A percentile compares a stretch with the other conserved stretches of the same genome.
These are phyloP conservation scores for Prunella vulgaris DNA, from an alignment of 257 asterid species.

Conservation along the genomic window DNA sequence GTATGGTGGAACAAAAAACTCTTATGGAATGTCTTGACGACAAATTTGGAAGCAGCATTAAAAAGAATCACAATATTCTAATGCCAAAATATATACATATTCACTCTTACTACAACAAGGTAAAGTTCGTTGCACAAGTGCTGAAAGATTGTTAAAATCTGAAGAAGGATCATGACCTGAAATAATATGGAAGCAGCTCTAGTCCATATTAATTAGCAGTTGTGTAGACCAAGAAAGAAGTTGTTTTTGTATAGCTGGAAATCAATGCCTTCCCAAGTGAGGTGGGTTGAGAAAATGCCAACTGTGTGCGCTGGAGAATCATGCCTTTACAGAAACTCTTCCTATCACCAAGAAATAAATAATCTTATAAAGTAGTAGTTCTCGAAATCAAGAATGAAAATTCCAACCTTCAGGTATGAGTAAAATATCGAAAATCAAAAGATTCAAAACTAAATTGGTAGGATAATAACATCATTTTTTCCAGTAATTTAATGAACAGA, in stretches of 20 bases:
- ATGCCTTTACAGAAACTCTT: slow-evolving; percentile 47
- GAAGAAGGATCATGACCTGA: not conserved
- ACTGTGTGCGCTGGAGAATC: slow-evolving; percentile 31
- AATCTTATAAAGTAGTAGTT: not conserved
- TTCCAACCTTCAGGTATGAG: not conserved
- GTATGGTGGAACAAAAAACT: not conserved
- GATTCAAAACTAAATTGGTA: too few species aligned
- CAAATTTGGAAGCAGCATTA: not conserved
- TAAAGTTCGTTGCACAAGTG: not conserved
- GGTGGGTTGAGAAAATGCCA: slow-evolving; percentile 82
- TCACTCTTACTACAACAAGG: too few species aligned
- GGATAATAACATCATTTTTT: not conserved
- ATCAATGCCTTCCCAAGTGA: slow-evolving; percentile 59
- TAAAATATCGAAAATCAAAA: not conserved
- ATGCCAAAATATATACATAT: not conserved
- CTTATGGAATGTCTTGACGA: not conserved
- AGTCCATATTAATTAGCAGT: slow-evolving; percentile 32
- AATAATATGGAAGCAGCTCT: slow-evolving; percentile 17
- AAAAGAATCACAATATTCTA: not conserved
- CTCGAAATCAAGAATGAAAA: not conserved
- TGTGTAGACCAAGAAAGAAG: slow-evolving; percentile 56
- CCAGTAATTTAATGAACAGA: slow-evolving; percentile 1
- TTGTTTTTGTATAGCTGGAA: slow-evolving; percentile 50
- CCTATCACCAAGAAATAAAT: slow-evolving; percentile 37
- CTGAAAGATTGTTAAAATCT: not conserved